Base-by-base conservation (phyloP, 768 basidiomycete genomes). In the Tephrocybe sp. region DNA sequence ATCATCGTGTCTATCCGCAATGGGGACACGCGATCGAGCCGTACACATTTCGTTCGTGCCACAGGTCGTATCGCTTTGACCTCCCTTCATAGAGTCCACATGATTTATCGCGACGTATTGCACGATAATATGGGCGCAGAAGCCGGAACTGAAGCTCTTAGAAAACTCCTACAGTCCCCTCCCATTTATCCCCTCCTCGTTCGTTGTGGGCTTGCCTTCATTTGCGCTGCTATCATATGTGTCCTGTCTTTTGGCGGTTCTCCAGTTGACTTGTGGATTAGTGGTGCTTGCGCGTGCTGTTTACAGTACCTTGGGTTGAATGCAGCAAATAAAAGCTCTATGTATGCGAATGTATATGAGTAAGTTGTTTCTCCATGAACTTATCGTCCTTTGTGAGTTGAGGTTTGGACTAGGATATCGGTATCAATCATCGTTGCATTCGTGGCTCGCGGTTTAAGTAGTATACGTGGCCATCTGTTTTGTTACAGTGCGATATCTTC, bases 321-420 rank as follows among this genome's bases (percentile, higher is more conserved):
- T 61, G 83, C 89, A 8, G 92, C 92, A 3, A 80, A 85, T 57
- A 92, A 89, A 68, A 93, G 87, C 59, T 79, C 89, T 1, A 87
- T 91, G 71, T 95, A 93, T 67, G 91, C 92, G n/a, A 95, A 92
- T 61, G 91, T 95, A 51, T 96, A 94, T 62, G 93, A 96, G 93
- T 94, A 65, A 66, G 91, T 74, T 19, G 33, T 34, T 45, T 36
- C 23, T 46, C 26, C 22, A 38, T 31, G 30, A 40, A 20, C 35
- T 45, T 17, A 26, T 31, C 5, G 30, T 38, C 17, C 44, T 34
- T 50, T 9, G 48, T 17, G 13, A 32, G 7, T 9, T 26, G 30
- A 39, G 41, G 1, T 22, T 41, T 11, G 4, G 16, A 36, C 13
- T 36, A 94, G 92, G 65, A 91, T 94, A 61, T 87, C 90, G 0